phyloP scores from a whole-genome alignment of 2,329 filamentous ascomycete genomes.

The Colletotrichum lindemuthianum region DNA sequence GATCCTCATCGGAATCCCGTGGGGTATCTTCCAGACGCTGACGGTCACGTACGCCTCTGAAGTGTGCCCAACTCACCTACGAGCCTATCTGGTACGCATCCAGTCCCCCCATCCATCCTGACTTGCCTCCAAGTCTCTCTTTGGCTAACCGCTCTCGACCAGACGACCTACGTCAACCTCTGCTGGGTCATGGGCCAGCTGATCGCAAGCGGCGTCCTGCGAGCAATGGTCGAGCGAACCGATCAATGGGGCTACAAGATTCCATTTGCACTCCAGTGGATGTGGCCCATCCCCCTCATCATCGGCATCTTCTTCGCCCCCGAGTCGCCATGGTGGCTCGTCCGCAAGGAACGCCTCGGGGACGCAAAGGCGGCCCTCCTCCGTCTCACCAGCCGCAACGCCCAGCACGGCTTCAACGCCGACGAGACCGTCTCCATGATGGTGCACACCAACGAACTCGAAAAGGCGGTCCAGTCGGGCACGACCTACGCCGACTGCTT shows the following conservation, averaged over 20 bases:
- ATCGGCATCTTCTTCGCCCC: slow-evolving; percentile 55
- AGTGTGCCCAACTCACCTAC: slow-evolving; percentile 55
- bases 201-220: slow-evolving; percentile 54
- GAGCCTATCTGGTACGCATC: slow-evolving; percentile 57
- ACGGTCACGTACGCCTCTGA: slow-evolving; percentile 61
- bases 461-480: slow-evolving; percentile 52
- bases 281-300: slow-evolving; percentile 57
- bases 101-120: not conserved
- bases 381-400: slow-evolving; percentile 49
- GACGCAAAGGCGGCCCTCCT: slow-evolving; percentile 51
- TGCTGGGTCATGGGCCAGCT: slow-evolving; percentile 62
- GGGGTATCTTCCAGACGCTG: slow-evolving; percentile 58
- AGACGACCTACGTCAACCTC: slow-evolving; percentile 57
- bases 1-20: slow-evolving; percentile 58
- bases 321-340: slow-evolving; percentile 62
- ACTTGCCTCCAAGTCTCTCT: fast-evolving
- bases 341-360: slow-evolving; percentile 51
- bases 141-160: slow-evolving; percentile 40
- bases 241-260: slow-evolving; percentile 58
- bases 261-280: slow-evolving; percentile 61
- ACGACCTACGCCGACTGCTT: slow-evolving; percentile 59
- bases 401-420: slow-evolving; percentile 46
- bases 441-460: slow-evolving; percentile 60
- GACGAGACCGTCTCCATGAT: slow-evolving; percentile 62
- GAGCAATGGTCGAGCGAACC: slow-evolving; percentile 48